These are phyloP conservation scores for Phytopythium vexans DNA, from an alignment of 352 stramenopile species.

Conservation along the genomic window DNA sequence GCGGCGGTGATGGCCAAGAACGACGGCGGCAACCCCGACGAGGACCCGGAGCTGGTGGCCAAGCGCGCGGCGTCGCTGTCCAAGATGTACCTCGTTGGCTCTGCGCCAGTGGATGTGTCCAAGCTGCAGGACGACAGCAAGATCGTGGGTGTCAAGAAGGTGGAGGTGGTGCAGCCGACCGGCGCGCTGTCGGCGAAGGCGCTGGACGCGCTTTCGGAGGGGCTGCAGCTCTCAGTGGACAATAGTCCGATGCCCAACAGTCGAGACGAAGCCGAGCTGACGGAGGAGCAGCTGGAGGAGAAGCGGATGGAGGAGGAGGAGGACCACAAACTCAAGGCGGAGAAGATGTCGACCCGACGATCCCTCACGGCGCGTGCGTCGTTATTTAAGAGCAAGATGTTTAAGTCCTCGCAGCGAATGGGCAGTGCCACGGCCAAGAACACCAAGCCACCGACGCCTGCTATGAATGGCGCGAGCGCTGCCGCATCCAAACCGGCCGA, in stretches of 20 bases:
- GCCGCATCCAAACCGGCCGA: not conserved
- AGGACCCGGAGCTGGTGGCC: conserved; percentile 43
- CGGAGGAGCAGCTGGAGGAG: conserved; percentile 79
- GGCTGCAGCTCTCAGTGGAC: conserved; percentile 71
- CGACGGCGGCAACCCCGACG: conserved; percentile 8
- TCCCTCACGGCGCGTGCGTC: conserved; percentile 62
- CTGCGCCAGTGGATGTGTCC: conserved; percentile 74
- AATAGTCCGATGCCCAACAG: conserved; percentile 33
- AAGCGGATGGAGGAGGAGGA: conserved; percentile 88
- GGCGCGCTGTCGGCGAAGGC: conserved; percentile 70
- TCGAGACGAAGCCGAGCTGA: conserved; percentile 36
- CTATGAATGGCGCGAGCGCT: not conserved
- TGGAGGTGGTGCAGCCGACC: conserved; percentile 67
- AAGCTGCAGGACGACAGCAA: conserved; percentile 79
- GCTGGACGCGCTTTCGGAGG: conserved; percentile 75
- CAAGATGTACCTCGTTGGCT: conserved; percentile 84
- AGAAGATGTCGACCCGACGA: conserved; percentile 65
- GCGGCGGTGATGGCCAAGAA: conserved; percentile 4
- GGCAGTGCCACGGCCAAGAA: conserved; percentile 16
- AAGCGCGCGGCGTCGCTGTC: conserved; percentile 71
- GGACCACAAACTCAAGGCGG: conserved; percentile 74
- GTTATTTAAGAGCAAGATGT: conserved; percentile 79
- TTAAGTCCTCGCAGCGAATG: conserved; percentile 40
- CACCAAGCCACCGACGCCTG: not conserved
- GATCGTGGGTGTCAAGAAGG: conserved; percentile 72